Conservation (phyloP, 169 alveolate genomes). For the Amoebophrya sp. region DNA sequence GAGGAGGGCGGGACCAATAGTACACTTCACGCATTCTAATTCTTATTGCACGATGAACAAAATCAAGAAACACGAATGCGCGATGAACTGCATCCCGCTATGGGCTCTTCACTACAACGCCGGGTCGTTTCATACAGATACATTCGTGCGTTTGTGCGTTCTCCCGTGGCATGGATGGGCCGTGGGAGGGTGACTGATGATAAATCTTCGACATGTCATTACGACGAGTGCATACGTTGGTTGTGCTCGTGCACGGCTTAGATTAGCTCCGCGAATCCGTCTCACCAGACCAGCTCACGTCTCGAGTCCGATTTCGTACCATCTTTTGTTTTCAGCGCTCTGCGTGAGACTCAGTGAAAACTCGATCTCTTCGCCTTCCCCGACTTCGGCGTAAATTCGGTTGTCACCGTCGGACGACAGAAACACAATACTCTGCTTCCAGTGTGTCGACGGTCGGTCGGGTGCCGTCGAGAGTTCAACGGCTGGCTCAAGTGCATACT, state of each 20-base stretch:
- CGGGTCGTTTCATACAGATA: no score
- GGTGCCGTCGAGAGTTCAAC: not conserved
- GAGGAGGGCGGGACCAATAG: no score
- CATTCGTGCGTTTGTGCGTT: no score
- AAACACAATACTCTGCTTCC: not conserved
- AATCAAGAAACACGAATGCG: not conserved
- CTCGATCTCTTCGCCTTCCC: not conserved
- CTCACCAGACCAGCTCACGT: no score
- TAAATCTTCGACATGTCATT: no score
- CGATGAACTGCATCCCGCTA: not conserved
- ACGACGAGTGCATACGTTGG: no score
- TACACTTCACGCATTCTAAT: not conserved
- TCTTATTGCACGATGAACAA: not conserved
- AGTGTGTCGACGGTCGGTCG: not conserved
- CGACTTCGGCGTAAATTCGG: not conserved
- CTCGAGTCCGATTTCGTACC: not conserved
- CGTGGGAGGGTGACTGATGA: no score
- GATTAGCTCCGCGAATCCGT: no score
- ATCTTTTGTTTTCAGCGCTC: not conserved
- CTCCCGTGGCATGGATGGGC: no score
- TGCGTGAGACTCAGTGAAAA: not conserved
- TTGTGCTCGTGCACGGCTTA: no score
- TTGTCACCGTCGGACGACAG: not conserved
- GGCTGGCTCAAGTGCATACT: not conserved
- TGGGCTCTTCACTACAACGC: no score